Conservation (phyloP, 1,284 basidiomycete genomes). For the Volvariella volvacea region DNA sequence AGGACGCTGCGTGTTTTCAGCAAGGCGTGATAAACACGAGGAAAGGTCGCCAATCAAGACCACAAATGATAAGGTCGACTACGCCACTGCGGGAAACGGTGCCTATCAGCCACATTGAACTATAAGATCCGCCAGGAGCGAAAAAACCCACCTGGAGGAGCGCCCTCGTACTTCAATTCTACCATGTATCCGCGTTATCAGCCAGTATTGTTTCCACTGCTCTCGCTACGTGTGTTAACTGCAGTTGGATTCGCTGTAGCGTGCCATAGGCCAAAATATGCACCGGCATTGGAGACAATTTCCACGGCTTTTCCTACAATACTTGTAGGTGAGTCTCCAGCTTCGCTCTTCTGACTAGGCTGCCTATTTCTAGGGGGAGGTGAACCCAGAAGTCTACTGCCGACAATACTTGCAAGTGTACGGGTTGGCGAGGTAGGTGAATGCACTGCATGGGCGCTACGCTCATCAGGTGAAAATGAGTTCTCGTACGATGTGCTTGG, state of each 20-base stretch:
- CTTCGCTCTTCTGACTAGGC: constrained; percentile 12
- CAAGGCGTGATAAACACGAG: constrained; percentile 1
- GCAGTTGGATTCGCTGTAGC: not conserved
- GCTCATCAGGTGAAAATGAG: constrained; percentile 12
- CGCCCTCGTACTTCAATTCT: not conserved
- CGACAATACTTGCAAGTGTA: not conserved
- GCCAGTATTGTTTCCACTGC: too few species aligned
- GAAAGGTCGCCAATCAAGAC: not conserved
- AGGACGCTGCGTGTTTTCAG: not conserved
- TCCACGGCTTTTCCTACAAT: constrained; percentile 67
- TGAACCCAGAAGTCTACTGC: too few species aligned
- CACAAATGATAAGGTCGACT: not conserved
- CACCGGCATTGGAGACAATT: constrained; percentile 59
- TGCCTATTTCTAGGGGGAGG: not conserved
- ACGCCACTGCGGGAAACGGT: constrained; percentile 1
- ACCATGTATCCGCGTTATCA: not conserved
- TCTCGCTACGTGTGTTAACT: not conserved
- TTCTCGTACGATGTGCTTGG: constrained; percentile 21
- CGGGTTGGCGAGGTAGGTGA: not conserved
- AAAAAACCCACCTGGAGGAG: not conserved
- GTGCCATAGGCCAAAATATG: constrained; percentile 53
- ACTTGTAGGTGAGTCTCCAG: constrained; percentile 23
- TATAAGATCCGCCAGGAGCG: not conserved
- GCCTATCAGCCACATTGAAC: not conserved
- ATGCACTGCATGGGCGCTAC: constrained; percentile 5